phyloP scores from a whole-genome alignment of 2,329 filamentous ascomycete genomes.

The Dryadomyces quercus-mongolicae region DNA sequence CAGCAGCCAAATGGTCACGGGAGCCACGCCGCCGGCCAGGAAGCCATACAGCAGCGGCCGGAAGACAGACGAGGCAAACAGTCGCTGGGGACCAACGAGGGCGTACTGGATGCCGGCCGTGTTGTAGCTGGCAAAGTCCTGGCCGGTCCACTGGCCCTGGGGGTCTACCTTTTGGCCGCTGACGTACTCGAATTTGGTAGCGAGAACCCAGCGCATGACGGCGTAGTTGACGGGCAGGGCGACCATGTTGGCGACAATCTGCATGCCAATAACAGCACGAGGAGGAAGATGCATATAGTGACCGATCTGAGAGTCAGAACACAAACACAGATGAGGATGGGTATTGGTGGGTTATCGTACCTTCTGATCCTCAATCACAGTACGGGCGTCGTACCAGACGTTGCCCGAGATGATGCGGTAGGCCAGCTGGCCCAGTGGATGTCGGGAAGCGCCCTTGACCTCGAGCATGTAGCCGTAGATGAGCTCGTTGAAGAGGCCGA shows the following conservation, averaged over 20 bases:
- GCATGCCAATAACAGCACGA: slow-evolving; percentile 12
- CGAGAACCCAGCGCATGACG: slow-evolving; percentile 11
- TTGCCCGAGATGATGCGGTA: slow-evolving; percentile 13
- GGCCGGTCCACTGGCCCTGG: slow-evolving; percentile 12
- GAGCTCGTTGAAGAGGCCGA: slow-evolving; percentile 12
- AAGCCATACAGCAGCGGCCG: slow-evolving; percentile 12
- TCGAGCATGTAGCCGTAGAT: slow-evolving; percentile 13
- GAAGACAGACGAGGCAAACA: slow-evolving; percentile 11
- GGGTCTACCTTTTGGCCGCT: slow-evolving; percentile 9
- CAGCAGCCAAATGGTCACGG: slow-evolving; percentile 10
- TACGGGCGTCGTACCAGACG: slow-evolving; percentile 10
- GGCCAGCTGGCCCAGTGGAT: slow-evolving; percentile 11
- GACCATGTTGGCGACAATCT: slow-evolving; percentile 12
- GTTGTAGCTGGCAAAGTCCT: slow-evolving; percentile 11
- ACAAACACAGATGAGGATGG: too few relatives aligned
- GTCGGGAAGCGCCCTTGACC: slow-evolving; percentile 3
- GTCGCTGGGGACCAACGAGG: slow-evolving; percentile 11
- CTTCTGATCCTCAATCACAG: slow-evolving; percentile 12
- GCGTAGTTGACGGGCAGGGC: slow-evolving; percentile 12
- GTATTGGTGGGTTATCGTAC: neutral
- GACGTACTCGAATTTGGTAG: slow-evolving; percentile 10
- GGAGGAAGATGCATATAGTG: slow-evolving; percentile 12
- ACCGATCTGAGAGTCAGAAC: slow-evolving; percentile 1
- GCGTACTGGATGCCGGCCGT: slow-evolving; percentile 12
- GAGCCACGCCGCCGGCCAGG: slow-evolving; percentile 8